Conservation (phyloP, 495 filamentous ascomycete genomes). For the Eremomyces bilateralis region DNA sequence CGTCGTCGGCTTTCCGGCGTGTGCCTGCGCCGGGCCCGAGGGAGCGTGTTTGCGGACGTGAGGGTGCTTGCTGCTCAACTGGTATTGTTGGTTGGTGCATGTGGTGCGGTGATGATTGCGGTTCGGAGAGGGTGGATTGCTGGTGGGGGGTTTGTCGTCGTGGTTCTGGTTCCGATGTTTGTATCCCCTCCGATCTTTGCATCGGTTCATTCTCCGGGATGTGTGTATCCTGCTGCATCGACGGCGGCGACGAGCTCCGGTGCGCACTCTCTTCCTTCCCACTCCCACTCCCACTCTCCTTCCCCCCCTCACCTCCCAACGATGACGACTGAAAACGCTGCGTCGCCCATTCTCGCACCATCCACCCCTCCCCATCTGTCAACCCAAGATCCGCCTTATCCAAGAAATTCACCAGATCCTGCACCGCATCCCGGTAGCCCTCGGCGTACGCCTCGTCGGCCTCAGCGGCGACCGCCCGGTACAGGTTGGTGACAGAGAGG, state of each 20-base stretch:
- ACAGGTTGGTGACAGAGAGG: conserved; percentile 85
- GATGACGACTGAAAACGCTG: conserved; percentile 44
- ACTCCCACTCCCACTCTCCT: conserved; percentile 55
- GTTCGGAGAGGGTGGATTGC: conserved; percentile 22
- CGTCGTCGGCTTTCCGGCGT: too few species aligned
- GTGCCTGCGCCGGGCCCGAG: too few species aligned
- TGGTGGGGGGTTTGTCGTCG: conserved; percentile 10
- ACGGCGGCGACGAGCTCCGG: conserved; percentile 35
- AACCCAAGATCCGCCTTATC: conserved; percentile 60
- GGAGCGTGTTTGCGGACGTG: too few species aligned
- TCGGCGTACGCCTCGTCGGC: conserved; percentile 49
- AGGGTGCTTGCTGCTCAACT: too few species aligned
- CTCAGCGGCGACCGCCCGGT: conserved; percentile 66
- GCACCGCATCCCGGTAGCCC: conserved; percentile 86
- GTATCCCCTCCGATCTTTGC: conserved; percentile 1
- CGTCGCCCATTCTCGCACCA: conserved; percentile 63
- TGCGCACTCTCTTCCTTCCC: conserved; percentile 32
- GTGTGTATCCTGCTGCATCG: conserved; percentile 26
- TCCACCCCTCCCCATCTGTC: conserved; percentile 60
- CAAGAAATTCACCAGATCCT: conserved; percentile 67
- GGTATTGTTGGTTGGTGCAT: conserved; percentile 9
- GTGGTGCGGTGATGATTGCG: conserved; percentile 24
- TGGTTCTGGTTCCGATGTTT: not conserved
- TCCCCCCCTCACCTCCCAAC: conserved; percentile 20
- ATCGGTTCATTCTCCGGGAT: conserved; percentile 11